phyloP scores from a whole-genome alignment of 2,329 filamentous ascomycete species.

The Fusarium setosum region DNA sequence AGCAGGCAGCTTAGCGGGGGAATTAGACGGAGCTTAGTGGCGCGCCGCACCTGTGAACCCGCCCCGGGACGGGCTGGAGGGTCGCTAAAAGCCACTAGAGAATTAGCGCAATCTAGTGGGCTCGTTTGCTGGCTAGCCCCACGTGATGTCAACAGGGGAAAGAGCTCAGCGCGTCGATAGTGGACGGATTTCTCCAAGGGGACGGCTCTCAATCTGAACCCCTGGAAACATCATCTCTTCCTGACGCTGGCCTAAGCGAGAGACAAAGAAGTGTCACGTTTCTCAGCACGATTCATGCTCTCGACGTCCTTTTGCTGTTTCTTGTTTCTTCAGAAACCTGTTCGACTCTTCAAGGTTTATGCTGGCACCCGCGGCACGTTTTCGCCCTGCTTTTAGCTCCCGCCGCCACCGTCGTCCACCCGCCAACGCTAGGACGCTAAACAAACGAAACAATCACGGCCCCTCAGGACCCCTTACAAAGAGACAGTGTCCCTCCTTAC shows the following conservation, averaged over 20 bases:
- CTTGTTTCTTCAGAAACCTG: background rate
- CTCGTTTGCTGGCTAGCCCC: constrained; percentile 15
- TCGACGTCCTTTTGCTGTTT: background rate
- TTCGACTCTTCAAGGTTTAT: constrained; percentile 3
- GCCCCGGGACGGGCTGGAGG: constrained; percentile 3
- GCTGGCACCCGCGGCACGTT: background rate
- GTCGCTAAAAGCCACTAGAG: constrained; percentile 19
- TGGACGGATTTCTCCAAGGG: constrained; percentile 28
- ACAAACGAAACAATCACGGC: constrained; percentile 18
- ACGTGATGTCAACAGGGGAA: constrained; percentile 18
- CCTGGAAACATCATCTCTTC: constrained; percentile 34
- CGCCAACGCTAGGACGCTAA: constrained; percentile 42
- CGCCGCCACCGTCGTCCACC: constrained; percentile 41
- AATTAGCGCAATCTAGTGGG: constrained; percentile 25
- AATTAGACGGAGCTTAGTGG: background rate
- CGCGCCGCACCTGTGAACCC: background rate
- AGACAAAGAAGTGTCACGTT: background rate
- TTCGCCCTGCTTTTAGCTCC: constrained; percentile 30
- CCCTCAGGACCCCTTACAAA: constrained; percentile 27
- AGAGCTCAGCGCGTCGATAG: background rate
- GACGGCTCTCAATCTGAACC: constrained; percentile 27
- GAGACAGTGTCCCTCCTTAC: constrained; percentile 3
- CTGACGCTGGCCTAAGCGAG: background rate
- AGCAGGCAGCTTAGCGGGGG: constrained; percentile 8
- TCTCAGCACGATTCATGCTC: background rate